A percentile compares a stretch with the other conserved stretches of the same genome.
Conservation (phyloP, 148 eudicot genomes). For the Camellia lanceoleosa region DNA sequence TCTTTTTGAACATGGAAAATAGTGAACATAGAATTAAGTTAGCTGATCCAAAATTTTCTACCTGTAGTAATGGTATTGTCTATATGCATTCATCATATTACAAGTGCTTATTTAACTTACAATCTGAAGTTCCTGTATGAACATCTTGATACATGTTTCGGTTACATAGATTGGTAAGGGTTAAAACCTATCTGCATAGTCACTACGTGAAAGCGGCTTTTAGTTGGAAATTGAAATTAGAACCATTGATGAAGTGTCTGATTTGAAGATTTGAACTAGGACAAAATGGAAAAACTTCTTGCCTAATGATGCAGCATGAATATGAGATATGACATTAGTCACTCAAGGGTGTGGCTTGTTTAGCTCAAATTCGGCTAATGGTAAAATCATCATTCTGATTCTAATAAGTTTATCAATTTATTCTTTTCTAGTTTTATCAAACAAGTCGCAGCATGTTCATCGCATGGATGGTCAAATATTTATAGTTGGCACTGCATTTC, state of each 20-base stretch:
- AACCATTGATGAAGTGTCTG: not conserved
- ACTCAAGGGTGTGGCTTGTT: no score
- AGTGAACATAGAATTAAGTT: not conserved
- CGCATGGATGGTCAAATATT: not conserved
- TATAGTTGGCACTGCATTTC: not conserved
- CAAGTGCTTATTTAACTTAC: not conserved
- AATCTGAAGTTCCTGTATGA: not conserved
- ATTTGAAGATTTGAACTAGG: not conserved
- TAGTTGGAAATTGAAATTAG: not conserved
- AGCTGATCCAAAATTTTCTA: not conserved
- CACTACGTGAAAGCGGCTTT: not conserved
- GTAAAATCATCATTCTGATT: constrained; percentile 2
- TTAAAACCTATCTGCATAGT: not conserved
- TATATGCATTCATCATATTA: not conserved
- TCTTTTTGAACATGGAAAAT: no score
- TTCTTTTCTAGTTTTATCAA: not conserved
- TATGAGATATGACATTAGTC: not conserved
- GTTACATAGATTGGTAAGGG: not conserved
- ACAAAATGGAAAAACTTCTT: not conserved
- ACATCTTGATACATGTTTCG: not conserved
- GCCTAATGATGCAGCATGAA: not conserved
- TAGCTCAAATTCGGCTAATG: not conserved
- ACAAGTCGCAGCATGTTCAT: not conserved
- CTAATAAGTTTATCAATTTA: not conserved
- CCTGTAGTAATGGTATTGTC: not conserved